Conservation (phyloP, 2,329 filamentous ascomycete genomes). For the Sporothrix pallida region DNA sequence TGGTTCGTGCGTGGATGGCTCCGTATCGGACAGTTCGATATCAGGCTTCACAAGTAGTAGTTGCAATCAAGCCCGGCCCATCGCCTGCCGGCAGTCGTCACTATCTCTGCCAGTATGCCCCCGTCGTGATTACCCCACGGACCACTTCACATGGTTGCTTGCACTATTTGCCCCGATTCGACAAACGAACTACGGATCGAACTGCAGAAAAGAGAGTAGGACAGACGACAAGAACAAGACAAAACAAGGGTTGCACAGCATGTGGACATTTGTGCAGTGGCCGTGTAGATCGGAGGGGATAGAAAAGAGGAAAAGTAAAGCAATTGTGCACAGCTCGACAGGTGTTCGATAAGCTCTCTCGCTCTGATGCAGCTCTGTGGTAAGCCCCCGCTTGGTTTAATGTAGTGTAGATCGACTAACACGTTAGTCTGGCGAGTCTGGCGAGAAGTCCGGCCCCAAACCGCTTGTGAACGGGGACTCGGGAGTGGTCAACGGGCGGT, state of each 20-base stretch:
- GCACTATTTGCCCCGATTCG: not conserved
- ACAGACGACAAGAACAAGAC: not conserved
- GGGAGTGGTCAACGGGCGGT: not conserved
- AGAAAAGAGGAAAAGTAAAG: not conserved
- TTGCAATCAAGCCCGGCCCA: too few species aligned
- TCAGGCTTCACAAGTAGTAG: too few species aligned
- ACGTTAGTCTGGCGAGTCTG: too few species aligned
- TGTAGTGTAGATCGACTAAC: not conserved
- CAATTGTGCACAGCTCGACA: not conserved
- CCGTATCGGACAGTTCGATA: not conserved
- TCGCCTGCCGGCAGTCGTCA: too few species aligned
- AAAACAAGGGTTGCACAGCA: constrained; percentile 2
- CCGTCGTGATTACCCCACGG: not conserved
- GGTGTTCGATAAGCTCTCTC: not conserved
- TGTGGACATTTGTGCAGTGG: not conserved
- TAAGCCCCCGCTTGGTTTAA: not conserved
- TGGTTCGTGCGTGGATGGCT: not conserved
- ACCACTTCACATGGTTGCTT: not conserved
- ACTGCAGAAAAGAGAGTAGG: not conserved
- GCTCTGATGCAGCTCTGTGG: not conserved
- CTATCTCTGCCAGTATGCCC: too few species aligned
- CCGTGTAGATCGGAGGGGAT: not conserved
- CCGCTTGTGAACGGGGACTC: too few species aligned
- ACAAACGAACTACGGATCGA: not conserved
- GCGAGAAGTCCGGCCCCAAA: too few species aligned